Conservation (phyloP, 2,329 filamentous ascomycete genomes). For the Pyrenophora seminiperda region DNA sequence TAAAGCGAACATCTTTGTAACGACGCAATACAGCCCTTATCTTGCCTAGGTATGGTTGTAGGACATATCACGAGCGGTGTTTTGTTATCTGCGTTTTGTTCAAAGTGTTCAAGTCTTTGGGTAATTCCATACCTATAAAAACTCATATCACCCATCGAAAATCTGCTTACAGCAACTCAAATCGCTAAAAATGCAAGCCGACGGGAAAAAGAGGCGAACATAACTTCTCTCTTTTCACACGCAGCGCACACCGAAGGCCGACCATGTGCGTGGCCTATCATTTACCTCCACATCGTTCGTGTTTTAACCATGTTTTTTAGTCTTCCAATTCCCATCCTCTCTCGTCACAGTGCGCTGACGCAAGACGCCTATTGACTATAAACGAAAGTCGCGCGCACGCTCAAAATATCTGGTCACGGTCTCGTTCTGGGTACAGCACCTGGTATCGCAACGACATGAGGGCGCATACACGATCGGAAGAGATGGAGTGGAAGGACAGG, state of each 20-base stretch:
- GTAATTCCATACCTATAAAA: too few species aligned
- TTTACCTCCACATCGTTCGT: slow-evolving; percentile 64
- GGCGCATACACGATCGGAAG: slow-evolving; percentile 62
- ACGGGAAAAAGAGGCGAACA: slow-evolving; percentile 29
- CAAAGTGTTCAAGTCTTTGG: too few species aligned
- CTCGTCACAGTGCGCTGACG: slow-evolving; percentile 32
- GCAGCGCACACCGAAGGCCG: slow-evolving; percentile 68
- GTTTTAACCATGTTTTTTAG: slow-evolving; percentile 59
- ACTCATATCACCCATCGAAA: too few species aligned
- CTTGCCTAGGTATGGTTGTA: too few species aligned
- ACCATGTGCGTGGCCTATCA: slow-evolving; percentile 59
- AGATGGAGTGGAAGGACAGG: slow-evolving; percentile 69
- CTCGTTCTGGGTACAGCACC: slow-evolving; percentile 54
- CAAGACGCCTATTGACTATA: slow-evolving; percentile 32
- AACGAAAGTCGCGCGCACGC: slow-evolving; percentile 40
- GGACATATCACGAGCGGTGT: neutral
- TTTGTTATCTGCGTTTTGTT: neutral
- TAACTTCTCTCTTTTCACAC: slow-evolving; percentile 63
- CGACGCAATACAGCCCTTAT: neutral
- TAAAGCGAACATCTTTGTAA: neutral
- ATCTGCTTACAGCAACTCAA: neutral
- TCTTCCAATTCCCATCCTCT: slow-evolving; percentile 45
- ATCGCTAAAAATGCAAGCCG: too few species aligned
- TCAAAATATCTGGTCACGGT: slow-evolving; percentile 55
- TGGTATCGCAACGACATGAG: slow-evolving; percentile 52